phyloP scores from a whole-genome alignment of 257 asterid species.

The Coffea eugenioides region DNA sequence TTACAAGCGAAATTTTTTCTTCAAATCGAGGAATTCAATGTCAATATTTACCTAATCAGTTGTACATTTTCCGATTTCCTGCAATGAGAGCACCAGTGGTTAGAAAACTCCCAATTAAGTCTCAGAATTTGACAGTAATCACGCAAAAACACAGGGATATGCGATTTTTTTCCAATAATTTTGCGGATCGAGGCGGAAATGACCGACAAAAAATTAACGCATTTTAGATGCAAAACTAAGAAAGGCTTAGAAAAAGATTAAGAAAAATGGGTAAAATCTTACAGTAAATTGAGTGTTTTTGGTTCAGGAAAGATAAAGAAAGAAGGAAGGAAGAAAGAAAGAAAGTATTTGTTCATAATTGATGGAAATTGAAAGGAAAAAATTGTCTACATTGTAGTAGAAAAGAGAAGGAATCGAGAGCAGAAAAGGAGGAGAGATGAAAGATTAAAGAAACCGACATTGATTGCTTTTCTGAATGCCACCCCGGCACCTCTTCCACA shows the following conservation, averaged over 20 bases:
- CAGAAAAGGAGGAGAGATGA: conserved; percentile 26
- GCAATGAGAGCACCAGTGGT: not conserved
- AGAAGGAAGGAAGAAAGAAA: not conserved
- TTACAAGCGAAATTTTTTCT: not conserved
- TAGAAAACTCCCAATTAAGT: not conserved
- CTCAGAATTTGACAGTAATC: not conserved
- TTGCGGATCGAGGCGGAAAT: conserved; percentile 10
- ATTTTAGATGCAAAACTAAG: not conserved
- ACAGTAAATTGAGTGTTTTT: not conserved
- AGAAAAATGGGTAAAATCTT: conserved; percentile 1
- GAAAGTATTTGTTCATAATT: not conserved
- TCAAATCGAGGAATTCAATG: conserved; percentile 2
- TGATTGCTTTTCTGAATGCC: conserved; percentile 30
- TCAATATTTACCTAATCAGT: not conserved
- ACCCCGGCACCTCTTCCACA: conserved; percentile 7
- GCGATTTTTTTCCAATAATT: not conserved
- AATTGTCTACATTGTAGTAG: conserved; percentile 1
- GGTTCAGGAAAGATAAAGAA: not conserved
- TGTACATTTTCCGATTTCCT: conserved; percentile 7
- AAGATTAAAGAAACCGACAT: conserved; percentile 47
- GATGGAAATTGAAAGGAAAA: not conserved
- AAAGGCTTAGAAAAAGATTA: not conserved
- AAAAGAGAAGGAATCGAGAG: conserved; percentile 17
- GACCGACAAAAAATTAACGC: not conserved
- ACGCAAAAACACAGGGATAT: not conserved